These are phyloP conservation scores for Neocucurbitaria cava DNA, from an alignment of 2,329 filamentous ascomycete species.

Conservation along the genomic window DNA sequence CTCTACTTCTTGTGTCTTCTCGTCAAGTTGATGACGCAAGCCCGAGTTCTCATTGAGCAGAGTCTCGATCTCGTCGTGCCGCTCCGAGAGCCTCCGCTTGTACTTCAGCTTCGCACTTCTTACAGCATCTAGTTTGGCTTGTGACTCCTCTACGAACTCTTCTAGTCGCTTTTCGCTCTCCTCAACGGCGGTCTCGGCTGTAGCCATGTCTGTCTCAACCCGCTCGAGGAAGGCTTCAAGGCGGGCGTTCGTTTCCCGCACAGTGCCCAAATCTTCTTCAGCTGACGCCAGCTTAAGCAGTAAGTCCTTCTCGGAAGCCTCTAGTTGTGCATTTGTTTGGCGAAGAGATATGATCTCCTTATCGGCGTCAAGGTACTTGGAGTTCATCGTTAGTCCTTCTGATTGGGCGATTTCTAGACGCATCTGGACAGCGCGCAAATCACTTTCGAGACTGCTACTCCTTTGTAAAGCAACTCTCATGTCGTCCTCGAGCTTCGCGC, in stretches of 20 bases:
- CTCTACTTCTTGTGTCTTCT: conserved; percentile 33
- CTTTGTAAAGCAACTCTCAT: conserved; percentile 4
- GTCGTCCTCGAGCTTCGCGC: conserved; percentile 3
- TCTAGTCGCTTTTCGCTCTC: conserved; percentile 39
- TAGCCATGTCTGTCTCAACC: conserved; percentile 38
- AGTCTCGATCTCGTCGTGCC: conserved; percentile 37
- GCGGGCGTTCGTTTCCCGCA: conserved; percentile 37
- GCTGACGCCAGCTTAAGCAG: conserved; percentile 34
- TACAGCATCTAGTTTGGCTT: conserved; percentile 38
- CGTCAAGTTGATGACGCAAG: conserved; percentile 34
- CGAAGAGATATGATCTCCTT: conserved; percentile 36
- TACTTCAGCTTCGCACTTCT: conserved; percentile 39
- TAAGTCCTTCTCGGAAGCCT: conserved; percentile 40
- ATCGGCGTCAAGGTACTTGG: conserved; percentile 32
- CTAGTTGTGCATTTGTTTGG: conserved; percentile 33
- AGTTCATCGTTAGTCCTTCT: conserved; percentile 24
- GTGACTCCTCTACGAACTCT: conserved; percentile 35
- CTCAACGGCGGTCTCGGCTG: conserved; percentile 38
- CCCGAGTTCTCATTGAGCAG: conserved; percentile 37
- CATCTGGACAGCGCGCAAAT: conserved; percentile 25
- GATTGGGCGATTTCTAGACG: conserved; percentile 32
- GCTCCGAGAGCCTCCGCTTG: conserved; percentile 36
- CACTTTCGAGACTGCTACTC: conserved; percentile 23
- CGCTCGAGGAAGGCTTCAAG: conserved; percentile 43
- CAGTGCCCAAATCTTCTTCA: conserved; percentile 39